Evolutionary conservation across 2,329 filamentous ascomycete species (phyloP), one percentile per base, ranked within the genome.

Genomic region (Fusarium fracticaudum): DNA sequence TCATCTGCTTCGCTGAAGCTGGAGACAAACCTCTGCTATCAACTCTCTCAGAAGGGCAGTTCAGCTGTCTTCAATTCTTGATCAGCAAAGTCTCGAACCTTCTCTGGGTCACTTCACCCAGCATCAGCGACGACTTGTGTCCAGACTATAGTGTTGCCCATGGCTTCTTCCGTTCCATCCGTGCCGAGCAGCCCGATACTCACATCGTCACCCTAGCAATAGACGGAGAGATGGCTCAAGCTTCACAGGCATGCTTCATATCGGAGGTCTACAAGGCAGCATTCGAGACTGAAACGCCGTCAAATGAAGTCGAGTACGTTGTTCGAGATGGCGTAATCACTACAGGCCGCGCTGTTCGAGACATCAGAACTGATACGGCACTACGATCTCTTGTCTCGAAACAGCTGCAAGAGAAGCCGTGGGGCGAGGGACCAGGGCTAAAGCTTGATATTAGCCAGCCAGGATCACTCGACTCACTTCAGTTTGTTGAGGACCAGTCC

Each of bases 111-210:
- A 40, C 33, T 22, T 64, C 51, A 12, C 1, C 33, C 10, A 31
- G 4, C 1, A 8, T 12, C 12, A 14, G 3, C 0, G n/a, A 33
- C 33, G 14, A 13, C 7, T 14, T 33, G 33, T 3, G 35, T 3
- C 26, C 38, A 8, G 31, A 41, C 6, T 41, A 47, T 6, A 29
- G 14, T 11, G 51, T 64, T 0, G 60, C 60, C 5, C 38, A 59
- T 13, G 64, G 64, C 11, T 58, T 67, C 43, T 64, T 67, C 12
- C 43, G 62, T 6, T 57, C 60, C 1, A 40, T 67, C 5, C 48
- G 64, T 1, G 60, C 64, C 1, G 64, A 67, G 22, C 51, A 51
- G 24, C 33, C 60, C n/a, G 64, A 67, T 20, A 50, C 40, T 6
- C 44, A 45, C 4, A 51, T 58, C 5, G 51, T 58, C 22, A 44